Conservation (phyloP, 78 protist genomes). For the Polysphondylium violaceum region DNA sequence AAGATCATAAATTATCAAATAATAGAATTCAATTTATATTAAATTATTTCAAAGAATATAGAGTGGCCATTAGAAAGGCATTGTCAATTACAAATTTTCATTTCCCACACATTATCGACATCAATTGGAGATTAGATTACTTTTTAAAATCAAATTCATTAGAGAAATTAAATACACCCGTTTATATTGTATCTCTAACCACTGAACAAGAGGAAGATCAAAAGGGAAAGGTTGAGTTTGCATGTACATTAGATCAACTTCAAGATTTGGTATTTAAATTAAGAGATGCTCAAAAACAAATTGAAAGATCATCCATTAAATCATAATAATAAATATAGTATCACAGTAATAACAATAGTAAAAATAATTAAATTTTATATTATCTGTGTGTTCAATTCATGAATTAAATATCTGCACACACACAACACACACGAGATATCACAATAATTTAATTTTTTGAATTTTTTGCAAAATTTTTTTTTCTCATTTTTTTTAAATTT, state of each 20-base stretch:
- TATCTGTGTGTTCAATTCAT: too few relatives aligned
- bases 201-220: conserved; percentile 67
- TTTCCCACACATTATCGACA: conserved; percentile 72
- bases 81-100: conserved; percentile 72
- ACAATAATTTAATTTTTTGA: too few relatives aligned
- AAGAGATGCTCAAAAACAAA: conserved; percentile 79
- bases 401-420: too few relatives aligned
- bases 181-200: conserved; percentile 40
- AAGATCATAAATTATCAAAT: conserved; percentile 61
- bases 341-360: background rate
- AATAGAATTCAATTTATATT: conserved; percentile 43
- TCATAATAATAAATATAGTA: conserved; percentile 21
- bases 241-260: conserved; percentile 69
- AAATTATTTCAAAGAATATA: conserved; percentile 46
- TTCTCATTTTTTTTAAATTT: too few relatives aligned
- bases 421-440: too few relatives aligned
- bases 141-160: conserved; percentile 68
- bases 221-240: conserved; percentile 62
- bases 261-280: conserved; percentile 76
- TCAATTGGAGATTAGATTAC: conserved; percentile 76
- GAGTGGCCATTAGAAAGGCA: conserved; percentile 55
- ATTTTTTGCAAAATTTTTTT: too few relatives aligned
- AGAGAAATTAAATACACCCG: conserved; percentile 63
- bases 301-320: conserved; percentile 76
- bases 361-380: conserved; percentile 1